These are phyloP conservation scores for Begonia loranthoides DNA, from an alignment of 306 rosid species.

Conservation along the genomic window DNA sequence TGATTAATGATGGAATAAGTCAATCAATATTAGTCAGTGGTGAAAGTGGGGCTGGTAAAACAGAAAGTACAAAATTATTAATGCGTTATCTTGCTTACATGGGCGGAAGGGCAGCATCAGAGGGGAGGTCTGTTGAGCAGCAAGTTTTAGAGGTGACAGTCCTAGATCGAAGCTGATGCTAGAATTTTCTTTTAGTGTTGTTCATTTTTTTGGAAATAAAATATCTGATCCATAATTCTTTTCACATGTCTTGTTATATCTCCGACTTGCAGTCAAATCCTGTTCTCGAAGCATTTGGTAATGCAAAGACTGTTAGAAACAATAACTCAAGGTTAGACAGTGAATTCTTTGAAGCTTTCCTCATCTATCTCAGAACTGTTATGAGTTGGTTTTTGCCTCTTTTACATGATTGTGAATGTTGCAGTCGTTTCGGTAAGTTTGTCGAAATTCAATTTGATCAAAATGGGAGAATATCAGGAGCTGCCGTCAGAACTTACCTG, in stretches of 20 bases:
- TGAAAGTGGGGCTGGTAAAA: slow-evolving; percentile 99
- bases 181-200: background rate
- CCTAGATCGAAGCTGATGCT: background rate
- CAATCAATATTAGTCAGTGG: slow-evolving; percentile 99
- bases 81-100: slow-evolving; percentile 99
- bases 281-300: slow-evolving; percentile 98
- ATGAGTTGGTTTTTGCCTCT: slow-evolving; percentile 15
- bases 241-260: slow-evolving; percentile 1
- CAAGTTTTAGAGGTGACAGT: slow-evolving; percentile 87
- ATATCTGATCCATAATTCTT: background rate
- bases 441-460: slow-evolving; percentile 98
- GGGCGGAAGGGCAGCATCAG: slow-evolving; percentile 88
- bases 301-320: slow-evolving; percentile 97
- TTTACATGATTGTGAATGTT: slow-evolving; percentile 4
- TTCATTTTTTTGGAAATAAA: background rate
- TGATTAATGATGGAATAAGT: slow-evolving; percentile 86
- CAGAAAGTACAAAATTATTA: slow-evolving; percentile 94
- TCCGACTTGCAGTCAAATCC: slow-evolving; percentile 84
- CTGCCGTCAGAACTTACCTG: slow-evolving; percentile 95
- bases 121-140: slow-evolving; percentile 96
- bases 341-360: slow-evolving; percentile 5
- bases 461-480: slow-evolving; percentile 93
- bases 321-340: slow-evolving; percentile 78
- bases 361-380: slow-evolving; percentile 7
- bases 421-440: slow-evolving; percentile 98